Conservation (phyloP, 768 basidiomycete species). For the Hygrocybe coccinea region DNA sequence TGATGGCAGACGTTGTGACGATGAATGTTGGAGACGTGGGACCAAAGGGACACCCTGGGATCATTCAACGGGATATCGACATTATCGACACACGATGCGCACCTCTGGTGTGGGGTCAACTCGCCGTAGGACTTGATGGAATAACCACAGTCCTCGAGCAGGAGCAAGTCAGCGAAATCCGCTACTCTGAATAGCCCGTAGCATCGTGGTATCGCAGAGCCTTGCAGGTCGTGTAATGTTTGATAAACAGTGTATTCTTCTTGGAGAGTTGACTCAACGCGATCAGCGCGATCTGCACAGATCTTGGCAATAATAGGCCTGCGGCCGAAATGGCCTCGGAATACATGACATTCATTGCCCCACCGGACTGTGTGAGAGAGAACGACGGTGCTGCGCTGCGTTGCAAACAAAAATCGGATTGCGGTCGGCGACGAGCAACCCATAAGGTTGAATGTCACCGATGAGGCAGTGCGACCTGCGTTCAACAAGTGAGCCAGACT, state of each 20-base stretch:
- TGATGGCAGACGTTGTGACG: neutral
- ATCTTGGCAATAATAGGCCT: neutral
- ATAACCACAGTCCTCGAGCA: neutral
- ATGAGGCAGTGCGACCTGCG: neutral
- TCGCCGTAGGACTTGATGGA: neutral
- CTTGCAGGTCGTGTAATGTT: conserved; percentile 7
- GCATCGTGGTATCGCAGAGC: neutral
- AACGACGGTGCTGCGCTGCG: neutral
- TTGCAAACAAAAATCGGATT: neutral
- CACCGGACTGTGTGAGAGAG: neutral
- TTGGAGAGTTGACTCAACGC: neutral
- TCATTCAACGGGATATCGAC: neutral
- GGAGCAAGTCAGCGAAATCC: conserved; percentile 1
- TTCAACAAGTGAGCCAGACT: neutral
- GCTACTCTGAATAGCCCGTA: conserved; percentile 1
- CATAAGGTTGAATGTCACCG: conserved; percentile 1
- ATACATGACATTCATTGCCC: neutral
- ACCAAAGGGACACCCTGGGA: neutral
- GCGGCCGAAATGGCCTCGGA: neutral
- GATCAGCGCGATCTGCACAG: neutral
- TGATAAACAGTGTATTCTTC: conserved; percentile 7
- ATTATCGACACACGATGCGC: neutral
- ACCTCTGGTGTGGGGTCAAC: neutral
- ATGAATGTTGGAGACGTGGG: neutral
- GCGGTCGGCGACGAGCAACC: neutral